These are phyloP conservation scores for Xylaria polymorpha DNA, from an alignment of 2,329 filamentous ascomycete genomes.

Conservation along the genomic window DNA sequence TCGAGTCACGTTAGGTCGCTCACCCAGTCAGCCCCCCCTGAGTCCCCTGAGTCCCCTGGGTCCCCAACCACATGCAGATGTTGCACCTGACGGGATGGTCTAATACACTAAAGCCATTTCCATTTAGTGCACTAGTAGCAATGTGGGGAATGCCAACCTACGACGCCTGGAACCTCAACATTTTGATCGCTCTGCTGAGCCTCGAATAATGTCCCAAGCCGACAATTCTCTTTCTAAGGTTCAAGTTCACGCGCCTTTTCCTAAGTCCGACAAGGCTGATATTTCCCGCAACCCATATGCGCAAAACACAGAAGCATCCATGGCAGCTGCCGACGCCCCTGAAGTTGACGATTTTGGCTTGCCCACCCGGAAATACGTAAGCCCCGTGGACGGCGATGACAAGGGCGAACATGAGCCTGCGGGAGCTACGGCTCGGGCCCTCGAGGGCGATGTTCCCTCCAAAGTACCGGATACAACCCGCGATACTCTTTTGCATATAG, in stretches of 20 bases:
- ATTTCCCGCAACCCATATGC: conserved; percentile 47
- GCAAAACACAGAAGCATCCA: conserved; percentile 45
- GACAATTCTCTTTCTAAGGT: conserved; percentile 28
- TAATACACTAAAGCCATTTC: conserved; percentile 21
- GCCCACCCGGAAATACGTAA: conserved; percentile 66
- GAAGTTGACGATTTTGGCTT: conserved; percentile 79
- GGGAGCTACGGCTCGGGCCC: conserved; percentile 18
- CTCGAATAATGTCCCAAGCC: conserved; percentile 31
- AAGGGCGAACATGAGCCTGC: conserved; percentile 24
- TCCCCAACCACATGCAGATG: not conserved
- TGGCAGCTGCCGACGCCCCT: conserved; percentile 49
- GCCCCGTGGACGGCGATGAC: conserved; percentile 42
- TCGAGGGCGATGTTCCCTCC: not conserved
- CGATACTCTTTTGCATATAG: not conserved
- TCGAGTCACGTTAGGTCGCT: not conserved
- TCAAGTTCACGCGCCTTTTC: conserved; percentile 37
- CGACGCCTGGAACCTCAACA: conserved; percentile 16
- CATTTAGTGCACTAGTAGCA: conserved; percentile 12
- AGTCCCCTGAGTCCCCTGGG: not conserved
- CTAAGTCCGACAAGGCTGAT: conserved; percentile 39
- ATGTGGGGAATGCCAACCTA: conserved; percentile 26
- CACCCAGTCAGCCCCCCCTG: not conserved
- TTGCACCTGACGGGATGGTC: conserved; percentile 6
- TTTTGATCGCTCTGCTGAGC: conserved; percentile 18
- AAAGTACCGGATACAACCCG: conserved; percentile 1